Base-by-base conservation (phyloP, 2,329 filamentous ascomycete genomes). In the Microsporum ferrugineum region DNA sequence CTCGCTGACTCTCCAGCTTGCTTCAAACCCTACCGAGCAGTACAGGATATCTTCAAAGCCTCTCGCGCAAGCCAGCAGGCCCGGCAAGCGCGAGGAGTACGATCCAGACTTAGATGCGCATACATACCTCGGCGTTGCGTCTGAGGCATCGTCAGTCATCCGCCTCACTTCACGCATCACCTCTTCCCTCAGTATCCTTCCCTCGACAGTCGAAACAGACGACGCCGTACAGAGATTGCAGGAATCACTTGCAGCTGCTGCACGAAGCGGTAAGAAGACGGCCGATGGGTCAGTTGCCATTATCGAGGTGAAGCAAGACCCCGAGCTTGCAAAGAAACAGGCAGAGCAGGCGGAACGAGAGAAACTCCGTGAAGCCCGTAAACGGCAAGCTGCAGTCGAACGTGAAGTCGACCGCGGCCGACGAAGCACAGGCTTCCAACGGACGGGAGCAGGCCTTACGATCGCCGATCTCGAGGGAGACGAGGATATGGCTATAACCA, bases 91-190 rank as follows among this genome's bases (percentile, higher is more conserved):
- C 31, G 70, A 67, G 63, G 74, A 79, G 57, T 83, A 83, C 67
- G 77, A 83, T 49, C 72, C 77, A 1, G 77, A 77, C 60, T 76
- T 83, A 62, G 84, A 87, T 66, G 80, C 83, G 12, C 84, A 84
- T 66, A 85, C 83, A 58, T 88, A 86, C 68, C 77, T 88, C 23
- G 80, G 80, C 34, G 82, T 82, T 3, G 82, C 84, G 0, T 77
- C 82, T 53, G 79, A 83, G 66, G 77, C 79, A 12, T 80, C 81
- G 1, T 78, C 79, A 41, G 77, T 85, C 29, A 78, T 86, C 67
- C 80, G 83, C 64, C 75, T 86, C 57, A 82, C 83, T 8, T 82
- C 84, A 64, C 84, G 86, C 65, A 75, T 87, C 63, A 87, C 84
- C 8, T 78, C 83, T 14, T 78, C 78, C 3, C 77, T 88, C 23